phyloP scores from a whole-genome alignment of 139 green algal species.

The Chlamydomonas applanata region DNA sequence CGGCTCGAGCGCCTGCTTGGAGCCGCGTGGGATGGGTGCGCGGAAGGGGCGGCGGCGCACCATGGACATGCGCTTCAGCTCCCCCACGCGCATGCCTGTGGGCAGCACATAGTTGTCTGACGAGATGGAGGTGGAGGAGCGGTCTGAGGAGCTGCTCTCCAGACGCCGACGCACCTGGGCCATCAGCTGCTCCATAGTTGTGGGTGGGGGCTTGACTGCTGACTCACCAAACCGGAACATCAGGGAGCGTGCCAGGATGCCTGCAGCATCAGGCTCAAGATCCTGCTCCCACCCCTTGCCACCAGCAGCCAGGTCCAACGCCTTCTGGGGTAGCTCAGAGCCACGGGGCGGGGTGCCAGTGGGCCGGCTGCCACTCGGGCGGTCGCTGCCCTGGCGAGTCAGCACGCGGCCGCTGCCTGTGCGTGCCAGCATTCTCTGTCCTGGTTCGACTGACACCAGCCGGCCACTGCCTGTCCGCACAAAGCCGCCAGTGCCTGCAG shows the following conservation, averaged over 20 bases:
- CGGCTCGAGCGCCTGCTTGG: not conserved
- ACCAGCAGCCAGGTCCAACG: no score
- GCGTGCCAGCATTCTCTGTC: no score
- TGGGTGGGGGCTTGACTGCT: not conserved
- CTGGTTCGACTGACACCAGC: no score
- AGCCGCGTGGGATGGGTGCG: not conserved
- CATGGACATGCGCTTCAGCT: conserved; percentile 5
- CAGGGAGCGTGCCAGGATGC: not conserved
- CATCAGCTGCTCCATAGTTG: conserved; percentile 6
- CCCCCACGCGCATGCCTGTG: not conserved
- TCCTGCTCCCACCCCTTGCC: not conserved
- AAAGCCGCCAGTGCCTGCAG: no score
- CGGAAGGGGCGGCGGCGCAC: not conserved
- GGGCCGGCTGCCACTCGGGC: no score
- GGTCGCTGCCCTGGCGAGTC: no score
- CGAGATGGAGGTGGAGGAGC: not conserved
- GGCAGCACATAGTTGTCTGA: not conserved
- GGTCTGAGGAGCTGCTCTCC: not conserved
- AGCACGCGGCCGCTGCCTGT: no score
- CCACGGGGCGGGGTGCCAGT: no score
- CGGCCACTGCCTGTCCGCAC: no score
- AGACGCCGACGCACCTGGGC: conserved; percentile 4
- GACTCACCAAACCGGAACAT: not conserved
- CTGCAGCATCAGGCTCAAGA: not conserved
- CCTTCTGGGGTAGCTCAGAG: no score